A percentile compares a stretch with the other conserved stretches of the same genome.
Conservation (phyloP, 2,329 filamentous ascomycete species). For the Scedosporium boydii region DNA sequence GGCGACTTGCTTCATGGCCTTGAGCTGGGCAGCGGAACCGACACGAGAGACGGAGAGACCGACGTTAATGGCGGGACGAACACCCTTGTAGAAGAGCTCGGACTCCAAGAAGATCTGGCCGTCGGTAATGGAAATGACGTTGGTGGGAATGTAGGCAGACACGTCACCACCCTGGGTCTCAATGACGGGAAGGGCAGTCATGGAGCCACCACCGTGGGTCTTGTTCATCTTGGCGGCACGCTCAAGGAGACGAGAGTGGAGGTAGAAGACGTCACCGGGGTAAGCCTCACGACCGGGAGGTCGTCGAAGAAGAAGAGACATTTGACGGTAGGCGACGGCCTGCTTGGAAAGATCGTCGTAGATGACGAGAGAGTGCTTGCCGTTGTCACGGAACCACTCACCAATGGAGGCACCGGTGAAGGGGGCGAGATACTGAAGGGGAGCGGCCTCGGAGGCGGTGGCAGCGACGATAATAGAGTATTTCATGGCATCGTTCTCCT, state of each 20-base stretch:
- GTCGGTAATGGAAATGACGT: conserved; percentile 99
- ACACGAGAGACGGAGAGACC: conserved; percentile 99
- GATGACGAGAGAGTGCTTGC: conserved; percentile 81
- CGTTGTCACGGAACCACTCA: conserved; percentile 73
- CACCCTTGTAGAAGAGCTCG: conserved; percentile 99
- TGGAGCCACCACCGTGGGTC: conserved; percentile 87
- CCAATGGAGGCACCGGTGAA: conserved; percentile 65
- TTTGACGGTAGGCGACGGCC: conserved; percentile 95
- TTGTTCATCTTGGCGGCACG: conserved; percentile 99
- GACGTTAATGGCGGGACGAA: conserved; percentile 99
- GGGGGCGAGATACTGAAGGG: conserved; percentile 86
- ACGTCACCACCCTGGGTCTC: conserved; percentile 99
- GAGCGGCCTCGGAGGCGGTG: conserved; percentile 93
- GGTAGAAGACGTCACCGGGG: conserved; percentile 98
- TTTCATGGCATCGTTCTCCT: conserved; percentile 99
- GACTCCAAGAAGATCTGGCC: conserved; percentile 99
- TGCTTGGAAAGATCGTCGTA: conserved; percentile 97
- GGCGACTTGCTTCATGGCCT: conserved; percentile 99
- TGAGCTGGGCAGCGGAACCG: conserved; percentile 98
- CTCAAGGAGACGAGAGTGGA: conserved; percentile 98
- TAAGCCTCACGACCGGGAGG: conserved; percentile 98
- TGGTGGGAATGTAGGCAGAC: conserved; percentile 99
- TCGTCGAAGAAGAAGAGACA: conserved; percentile 95
- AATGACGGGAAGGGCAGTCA: conserved; percentile 95
- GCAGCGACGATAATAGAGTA: conserved; percentile 91